Evolutionary conservation across 2,329 filamentous ascomycete species (phyloP).

Genomic region (Pseudodiploospora longispora): DNA sequence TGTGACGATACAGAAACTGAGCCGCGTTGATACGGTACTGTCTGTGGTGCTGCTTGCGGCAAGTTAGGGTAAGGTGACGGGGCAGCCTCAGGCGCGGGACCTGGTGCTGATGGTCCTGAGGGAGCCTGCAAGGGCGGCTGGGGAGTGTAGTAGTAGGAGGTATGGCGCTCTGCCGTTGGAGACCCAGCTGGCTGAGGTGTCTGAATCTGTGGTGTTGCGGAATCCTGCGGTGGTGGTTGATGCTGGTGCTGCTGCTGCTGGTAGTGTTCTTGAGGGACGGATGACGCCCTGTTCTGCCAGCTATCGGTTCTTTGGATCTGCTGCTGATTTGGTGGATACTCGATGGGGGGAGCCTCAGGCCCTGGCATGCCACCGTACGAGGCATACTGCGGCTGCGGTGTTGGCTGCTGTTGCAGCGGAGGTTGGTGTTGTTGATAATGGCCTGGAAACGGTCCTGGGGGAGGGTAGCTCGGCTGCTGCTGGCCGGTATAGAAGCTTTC

Average conservation of each 20-base stretch:
- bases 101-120: slow-evolving; percentile 29
- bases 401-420: slow-evolving; percentile 22
- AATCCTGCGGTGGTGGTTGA: slow-evolving; percentile 17
- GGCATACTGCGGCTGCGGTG: slow-evolving; percentile 34
- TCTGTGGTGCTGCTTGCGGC: slow-evolving; percentile 26
- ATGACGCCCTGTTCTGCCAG: slow-evolving; percentile 38
- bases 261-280: slow-evolving; percentile 26
- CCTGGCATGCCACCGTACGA: slow-evolving; percentile 30
- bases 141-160: slow-evolving; percentile 50
- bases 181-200: slow-evolving; percentile 20
- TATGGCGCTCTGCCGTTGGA: slow-evolving; percentile 40
- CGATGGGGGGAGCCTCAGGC: slow-evolving; percentile 30
- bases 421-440: slow-evolving; percentile 19
- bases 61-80: slow-evolving; percentile 47
- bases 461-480: slow-evolving; percentile 47
- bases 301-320: slow-evolving; percentile 41
- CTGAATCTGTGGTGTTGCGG: slow-evolving; percentile 17
- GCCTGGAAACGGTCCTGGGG: slow-evolving; percentile 25
- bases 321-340: slow-evolving; percentile 35
- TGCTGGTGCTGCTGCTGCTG: slow-evolving; percentile 11
- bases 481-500: slow-evolving; percentile 80
- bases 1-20: slow-evolving; percentile 29
- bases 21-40: slow-evolving; percentile 35
- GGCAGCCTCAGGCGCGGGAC: slow-evolving; percentile 31
- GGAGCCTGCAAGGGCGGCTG: slow-evolving; percentile 17